Base-by-base conservation (phyloP, 1,139 yeast genomes). In the Candida sanyaensis region DNA sequence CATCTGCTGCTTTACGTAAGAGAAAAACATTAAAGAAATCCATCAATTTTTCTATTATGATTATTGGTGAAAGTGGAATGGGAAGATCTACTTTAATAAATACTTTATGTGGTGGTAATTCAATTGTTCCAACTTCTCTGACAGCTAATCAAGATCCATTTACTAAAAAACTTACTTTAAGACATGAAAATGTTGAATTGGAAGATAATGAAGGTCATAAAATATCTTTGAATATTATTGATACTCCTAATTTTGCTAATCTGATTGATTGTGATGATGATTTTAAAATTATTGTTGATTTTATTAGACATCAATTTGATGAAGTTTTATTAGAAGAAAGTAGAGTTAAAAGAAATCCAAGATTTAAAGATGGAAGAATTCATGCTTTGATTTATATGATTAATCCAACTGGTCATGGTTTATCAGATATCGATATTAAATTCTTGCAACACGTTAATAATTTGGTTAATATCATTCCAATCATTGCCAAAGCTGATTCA, bases 231-330 rank as follows among this genome's bases (percentile, higher is more conserved):
- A 75, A 75, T 52, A 75, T 75, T 47, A 75, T 75, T 48, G 80
- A 75, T 55, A 86, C 93, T 0, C 93, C 93, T 3, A 90, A 90
- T 34, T 89, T 86, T 69, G 96, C 95, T 51, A 89, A 86, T 58
- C 81, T 75, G 56, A 72, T 86, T 54, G 67, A 74, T 59, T 59
- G 82, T 64, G 72, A 66, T 48, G 76, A 72, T 37, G 77, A 73
- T 53, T 73, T 73, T 55, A 73, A 72, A 55, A 67, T 74, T 41
- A 65, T 76, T 43, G 80, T 75, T 43, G 80, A 75, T 55, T 76
- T 75, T 51, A 73, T 76, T 57, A 73, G 79, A 67, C 76, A 73
- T 52, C 78, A 76, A 51, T 75, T 71, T 59, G 80, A 76, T 59
- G 78, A 73, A 56, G 78, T 74, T 26, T 71, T 76, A 57, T 71